Conservation (phyloP, 306 rosid genomes). For the Corylus avellana region DNA sequence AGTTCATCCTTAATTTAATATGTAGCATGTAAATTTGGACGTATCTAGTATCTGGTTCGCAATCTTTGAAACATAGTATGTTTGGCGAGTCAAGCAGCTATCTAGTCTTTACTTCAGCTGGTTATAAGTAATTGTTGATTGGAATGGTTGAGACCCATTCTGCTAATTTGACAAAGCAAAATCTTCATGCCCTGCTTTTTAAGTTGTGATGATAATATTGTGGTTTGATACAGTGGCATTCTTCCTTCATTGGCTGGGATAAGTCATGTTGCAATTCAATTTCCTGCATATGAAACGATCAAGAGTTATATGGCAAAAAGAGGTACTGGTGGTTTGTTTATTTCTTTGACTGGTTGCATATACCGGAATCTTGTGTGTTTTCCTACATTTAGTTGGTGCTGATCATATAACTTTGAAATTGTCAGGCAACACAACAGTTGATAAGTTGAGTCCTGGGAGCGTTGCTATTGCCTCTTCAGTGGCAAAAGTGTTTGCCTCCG, state of each 20-base stretch:
- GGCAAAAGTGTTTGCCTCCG: conserved; percentile 82
- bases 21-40: not conserved
- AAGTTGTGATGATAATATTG: conserved; percentile 25
- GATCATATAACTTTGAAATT: conserved; percentile 29
- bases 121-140: not conserved
- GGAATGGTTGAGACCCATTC: not conserved
- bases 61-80: not conserved
- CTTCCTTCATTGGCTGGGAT: conserved; percentile 87
- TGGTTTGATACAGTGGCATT: conserved; percentile 73
- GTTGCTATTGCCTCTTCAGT: conserved; percentile 78
- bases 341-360: conserved; percentile 13
- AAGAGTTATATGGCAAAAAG: conserved; percentile 69
- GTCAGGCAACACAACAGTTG: conserved; percentile 74
- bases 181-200: not conserved
- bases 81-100: not conserved
- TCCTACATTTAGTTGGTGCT: not conserved
- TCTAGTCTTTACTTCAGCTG: not conserved
- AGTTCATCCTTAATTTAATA: conserved; percentile 21
- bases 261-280: conserved; percentile 97
- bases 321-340: conserved; percentile 44
- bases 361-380: not conserved
- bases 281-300: conserved; percentile 85
- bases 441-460: conserved; percentile 62
- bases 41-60: not conserved
- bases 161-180: not conserved